Percentiles rank a stretch among this genome's conserved stretches.
These are phyloP conservation scores for Hirschioporus abietinus DNA, from an alignment of 768 basidiomycete genomes.

Conservation along the genomic window DNA sequence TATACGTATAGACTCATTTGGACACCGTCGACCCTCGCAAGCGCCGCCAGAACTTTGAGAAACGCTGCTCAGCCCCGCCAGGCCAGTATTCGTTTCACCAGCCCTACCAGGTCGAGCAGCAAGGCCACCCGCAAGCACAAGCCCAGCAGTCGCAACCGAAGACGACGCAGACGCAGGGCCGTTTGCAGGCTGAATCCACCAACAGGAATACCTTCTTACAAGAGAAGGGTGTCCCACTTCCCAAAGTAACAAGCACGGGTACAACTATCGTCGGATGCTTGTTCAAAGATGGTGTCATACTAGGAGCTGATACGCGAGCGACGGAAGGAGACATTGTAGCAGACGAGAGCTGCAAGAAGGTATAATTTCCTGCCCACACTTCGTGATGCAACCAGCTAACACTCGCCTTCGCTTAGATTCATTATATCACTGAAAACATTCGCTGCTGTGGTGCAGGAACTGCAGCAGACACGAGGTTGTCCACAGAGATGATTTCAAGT, in stretches of 20 bases:
- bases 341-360: slow-evolving; percentile 99
- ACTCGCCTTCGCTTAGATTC: slow-evolving; percentile 49
- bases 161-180: background rate
- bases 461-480: slow-evolving; percentile 97
- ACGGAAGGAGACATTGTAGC: slow-evolving; percentile 93
- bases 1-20: too few species aligned
- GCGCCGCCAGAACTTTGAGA: background rate
- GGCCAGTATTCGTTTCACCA: background rate
- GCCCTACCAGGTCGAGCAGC: background rate
- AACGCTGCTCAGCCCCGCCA: background rate
- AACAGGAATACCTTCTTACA: slow-evolving; percentile 72
- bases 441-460: slow-evolving; percentile 98
- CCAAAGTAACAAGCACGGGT: slow-evolving; percentile 87
- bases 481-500: slow-evolving; percentile 90
- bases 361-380: slow-evolving; percentile 25
- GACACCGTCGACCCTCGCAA: background rate
- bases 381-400: background rate
- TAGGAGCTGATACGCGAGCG: slow-evolving; percentile 96
- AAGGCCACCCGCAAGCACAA: background rate
- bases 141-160: too few species aligned
- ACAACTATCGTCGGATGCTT: slow-evolving; percentile 98
- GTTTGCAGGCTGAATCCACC: too few species aligned
- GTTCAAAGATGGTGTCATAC: slow-evolving; percentile 86
- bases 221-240: slow-evolving; percentile 65
- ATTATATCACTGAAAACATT: slow-evolving; percentile 93